Evolutionary conservation across 2,329 filamentous ascomycete genomes (phyloP).

Genomic region (Ascochyta rabiei): DNA sequence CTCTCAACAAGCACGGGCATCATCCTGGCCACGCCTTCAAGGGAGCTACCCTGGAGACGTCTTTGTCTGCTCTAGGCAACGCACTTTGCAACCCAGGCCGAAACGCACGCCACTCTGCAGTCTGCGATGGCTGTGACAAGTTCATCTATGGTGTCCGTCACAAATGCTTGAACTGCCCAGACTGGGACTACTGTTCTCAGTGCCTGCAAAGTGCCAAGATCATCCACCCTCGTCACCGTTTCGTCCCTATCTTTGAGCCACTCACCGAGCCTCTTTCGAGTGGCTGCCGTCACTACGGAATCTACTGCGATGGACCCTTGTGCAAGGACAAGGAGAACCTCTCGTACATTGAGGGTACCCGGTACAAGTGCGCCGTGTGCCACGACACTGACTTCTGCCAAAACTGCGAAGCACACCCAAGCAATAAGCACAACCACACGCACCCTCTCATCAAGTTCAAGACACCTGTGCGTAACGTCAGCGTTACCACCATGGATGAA

Average conservation of each 20-base stretch:
- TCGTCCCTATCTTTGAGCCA: slow-evolving; percentile 83
- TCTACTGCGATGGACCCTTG: slow-evolving; percentile 93
- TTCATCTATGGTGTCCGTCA: slow-evolving; percentile 87
- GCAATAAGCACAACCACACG: slow-evolving; percentile 88
- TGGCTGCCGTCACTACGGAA: slow-evolving; percentile 73
- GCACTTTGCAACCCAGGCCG: slow-evolving; percentile 79
- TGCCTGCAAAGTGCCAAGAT: slow-evolving; percentile 72
- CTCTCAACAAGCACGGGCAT: slow-evolving; percentile 80
- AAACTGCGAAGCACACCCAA: slow-evolving; percentile 86
- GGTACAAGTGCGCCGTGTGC: slow-evolving; percentile 98
- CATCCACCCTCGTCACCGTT: slow-evolving; percentile 83
- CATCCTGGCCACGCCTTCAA: slow-evolving; percentile 85
- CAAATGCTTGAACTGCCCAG: slow-evolving; percentile 96
- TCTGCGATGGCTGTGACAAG: slow-evolving; percentile 93
- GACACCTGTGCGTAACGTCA: slow-evolving; percentile 86
- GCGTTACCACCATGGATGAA: slow-evolving; percentile 82
- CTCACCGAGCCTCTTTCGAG: slow-evolving; percentile 56
- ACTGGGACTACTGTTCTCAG: slow-evolving; percentile 90
- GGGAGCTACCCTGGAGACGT: slow-evolving; percentile 68
- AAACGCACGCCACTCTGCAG: slow-evolving; percentile 80
- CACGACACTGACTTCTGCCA: slow-evolving; percentile 95
- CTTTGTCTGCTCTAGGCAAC: slow-evolving; percentile 63
- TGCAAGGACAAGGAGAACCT: slow-evolving; percentile 67
- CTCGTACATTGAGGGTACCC: slow-evolving; percentile 76
- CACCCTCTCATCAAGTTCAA: slow-evolving; percentile 98